Base-by-base conservation (phyloP, 2,329 filamentous ascomycete genomes). In the Myriosclerotinia curreyana region DNA sequence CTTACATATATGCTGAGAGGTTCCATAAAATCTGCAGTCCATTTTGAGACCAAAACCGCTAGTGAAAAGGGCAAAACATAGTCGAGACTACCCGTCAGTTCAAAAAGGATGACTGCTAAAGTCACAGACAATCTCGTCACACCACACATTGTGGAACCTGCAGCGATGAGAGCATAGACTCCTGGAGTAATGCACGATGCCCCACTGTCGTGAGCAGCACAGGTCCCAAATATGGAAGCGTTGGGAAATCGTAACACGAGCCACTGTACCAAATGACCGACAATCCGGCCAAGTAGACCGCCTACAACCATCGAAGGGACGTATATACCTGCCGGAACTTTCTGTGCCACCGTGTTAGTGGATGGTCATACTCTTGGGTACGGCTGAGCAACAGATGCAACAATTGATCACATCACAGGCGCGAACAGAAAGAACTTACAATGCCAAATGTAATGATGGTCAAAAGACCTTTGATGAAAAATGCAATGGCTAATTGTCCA, bases 271-370 rank as follows among this genome's bases (percentile, higher is more conserved):
- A 87, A 76, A 75, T 98, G 95, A 1, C 95, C 95, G 15, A 96
- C 85, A 52, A 95, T 87, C 9, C 94, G 87, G 38, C 94, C 94
- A 79, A 96, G 88, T 22, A 99, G 80, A 72, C 95, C 95, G 68
- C 95, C 95, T 22, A 98, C 92, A 36, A 98, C 95, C 95, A 99
- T 99, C 71, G 94, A 97, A 3, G 95, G 95, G 1, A 99, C 93
- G 71, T 99, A 99, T 70, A 99, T 97, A 68, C 95, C 95, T 0
- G 94, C 92, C 12, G 95, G 95, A 0, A 98, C 87, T 81, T 98
- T 98, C 81, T 85, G 49, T 58, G 25, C 20, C 40, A 25, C 17
- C 36, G 48, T 60, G 22, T 63, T 60, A 63, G 53, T 59, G 25
- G 28, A 22, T 12, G 11, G 2, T 17, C 38, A 28, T 42, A 46